phyloP scores from a whole-genome alignment of 2,329 filamentous ascomycete species.

The Clarireedia paspali region DNA sequence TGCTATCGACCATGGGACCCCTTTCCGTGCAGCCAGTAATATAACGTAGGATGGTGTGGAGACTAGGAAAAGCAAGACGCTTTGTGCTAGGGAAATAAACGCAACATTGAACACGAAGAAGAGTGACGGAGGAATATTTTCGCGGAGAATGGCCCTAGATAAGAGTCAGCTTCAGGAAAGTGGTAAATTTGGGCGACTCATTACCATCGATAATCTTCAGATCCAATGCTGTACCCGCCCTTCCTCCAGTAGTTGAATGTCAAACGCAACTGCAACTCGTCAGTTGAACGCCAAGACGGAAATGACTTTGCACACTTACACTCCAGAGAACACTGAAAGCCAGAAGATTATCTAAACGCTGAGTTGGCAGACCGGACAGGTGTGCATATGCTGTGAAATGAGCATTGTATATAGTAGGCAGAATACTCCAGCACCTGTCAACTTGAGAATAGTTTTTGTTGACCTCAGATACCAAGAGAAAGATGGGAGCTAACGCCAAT shows the following conservation, averaged over 20 bases:
- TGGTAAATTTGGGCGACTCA: slow-evolving; percentile 8
- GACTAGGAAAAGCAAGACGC: slow-evolving; percentile 71
- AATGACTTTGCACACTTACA: slow-evolving; percentile 40
- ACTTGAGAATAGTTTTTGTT: slow-evolving; percentile 97
- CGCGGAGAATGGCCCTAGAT: slow-evolving; percentile 60
- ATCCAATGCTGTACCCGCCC: slow-evolving; percentile 81
- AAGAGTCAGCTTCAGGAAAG: slow-evolving; percentile 4
- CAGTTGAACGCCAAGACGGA: slow-evolving; percentile 6
- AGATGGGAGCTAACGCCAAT: slow-evolving; percentile 60
- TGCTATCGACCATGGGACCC: slow-evolving; percentile 41
- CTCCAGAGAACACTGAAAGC: slow-evolving; percentile 71
- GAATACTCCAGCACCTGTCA: slow-evolving; percentile 82
- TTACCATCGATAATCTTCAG: slow-evolving; percentile 88
- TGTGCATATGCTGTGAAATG: slow-evolving; percentile 83
- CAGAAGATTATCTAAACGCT: slow-evolving; percentile 64
- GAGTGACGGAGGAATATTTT: slow-evolving; percentile 47
- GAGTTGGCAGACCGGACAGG: slow-evolving; percentile 60
- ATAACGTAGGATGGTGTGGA: slow-evolving; percentile 79
- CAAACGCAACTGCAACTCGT: slow-evolving; percentile 53
- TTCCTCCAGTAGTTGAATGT: slow-evolving; percentile 97
- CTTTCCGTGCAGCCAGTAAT: slow-evolving; percentile 61
- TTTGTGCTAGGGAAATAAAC: slow-evolving; percentile 85
- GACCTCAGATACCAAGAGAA: slow-evolving; percentile 71
- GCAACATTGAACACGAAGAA: slow-evolving; percentile 82
- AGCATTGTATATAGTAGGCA: slow-evolving; percentile 78